A percentile compares a stretch with the other conserved stretches of the same genome.
phyloP scores from a whole-genome alignment of 2,329 filamentous ascomycete species.

The Colletotrichum cereale region DNA sequence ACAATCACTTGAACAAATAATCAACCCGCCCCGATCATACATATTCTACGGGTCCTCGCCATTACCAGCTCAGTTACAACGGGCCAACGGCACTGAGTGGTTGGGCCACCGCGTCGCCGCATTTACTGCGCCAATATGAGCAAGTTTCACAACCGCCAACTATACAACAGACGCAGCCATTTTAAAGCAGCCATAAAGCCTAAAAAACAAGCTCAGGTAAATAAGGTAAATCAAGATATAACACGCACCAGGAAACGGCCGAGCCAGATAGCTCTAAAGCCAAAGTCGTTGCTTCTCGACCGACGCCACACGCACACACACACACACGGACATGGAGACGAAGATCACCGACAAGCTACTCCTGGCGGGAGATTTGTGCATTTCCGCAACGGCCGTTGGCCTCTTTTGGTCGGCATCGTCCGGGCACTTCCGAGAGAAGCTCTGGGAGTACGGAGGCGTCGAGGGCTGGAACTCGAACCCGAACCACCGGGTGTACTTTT shows the following conservation, averaged over 20 bases:
- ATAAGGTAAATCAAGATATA: background rate
- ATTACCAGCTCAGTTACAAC: background rate
- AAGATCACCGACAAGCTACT: conserved; percentile 22
- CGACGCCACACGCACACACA: too few species aligned
- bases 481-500: conserved; percentile 46
- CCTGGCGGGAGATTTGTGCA: conserved; percentile 40
- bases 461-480: conserved; percentile 50
- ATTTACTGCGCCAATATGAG: conserved; percentile 32
- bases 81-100: background rate
- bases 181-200: background rate
- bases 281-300: background rate
- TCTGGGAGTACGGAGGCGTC: conserved; percentile 47
- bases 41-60: background rate
- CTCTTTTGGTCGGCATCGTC: conserved; percentile 45
- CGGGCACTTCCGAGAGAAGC: conserved; percentile 40
- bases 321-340: background rate
- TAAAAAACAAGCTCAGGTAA: too few species aligned
- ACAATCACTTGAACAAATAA: background rate
- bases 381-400: conserved; percentile 23
- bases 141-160: conserved; percentile 20
- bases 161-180: background rate
- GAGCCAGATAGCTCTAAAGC: too few species aligned
- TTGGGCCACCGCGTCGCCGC: background rate
- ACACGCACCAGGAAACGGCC: too few species aligned
- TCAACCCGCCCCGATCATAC: background rate